A percentile compares a stretch with the other conserved stretches of the same genome.
Evolutionary conservation across 2,329 filamentous ascomycete genomes (phyloP).

Genomic region (Curvularia verruculosa): DNA sequence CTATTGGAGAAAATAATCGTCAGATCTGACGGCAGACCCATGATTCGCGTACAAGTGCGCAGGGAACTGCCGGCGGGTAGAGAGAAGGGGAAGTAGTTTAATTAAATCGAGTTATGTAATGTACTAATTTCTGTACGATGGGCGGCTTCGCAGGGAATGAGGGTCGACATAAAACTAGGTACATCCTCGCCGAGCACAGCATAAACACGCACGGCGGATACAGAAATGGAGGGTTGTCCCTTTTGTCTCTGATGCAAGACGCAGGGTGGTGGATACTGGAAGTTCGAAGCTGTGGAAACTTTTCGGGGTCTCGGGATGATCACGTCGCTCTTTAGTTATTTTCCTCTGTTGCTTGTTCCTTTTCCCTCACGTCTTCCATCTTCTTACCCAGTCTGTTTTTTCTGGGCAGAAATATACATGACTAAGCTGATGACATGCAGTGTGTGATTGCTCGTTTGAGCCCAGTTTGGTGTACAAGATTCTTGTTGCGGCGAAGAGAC

Average conservation of each 20-base stretch:
- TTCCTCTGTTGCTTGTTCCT: slow-evolving; percentile 1
- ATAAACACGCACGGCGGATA: background rate
- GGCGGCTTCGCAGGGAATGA: background rate
- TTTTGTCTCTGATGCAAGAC: slow-evolving; percentile 4
- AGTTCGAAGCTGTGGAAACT: background rate
- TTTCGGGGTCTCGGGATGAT: background rate
- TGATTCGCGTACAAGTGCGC: slow-evolving; percentile 14
- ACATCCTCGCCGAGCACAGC: background rate
- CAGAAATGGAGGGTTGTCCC: background rate
- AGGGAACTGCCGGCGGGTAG: slow-evolving; percentile 7
- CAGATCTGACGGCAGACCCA: background rate
- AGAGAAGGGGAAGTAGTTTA: slow-evolving; percentile 7
- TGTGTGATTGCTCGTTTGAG: slow-evolving; percentile 4
- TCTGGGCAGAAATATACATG: background rate
- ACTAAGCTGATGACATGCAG: slow-evolving; percentile 19
- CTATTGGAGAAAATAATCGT: slow-evolving; percentile 3
- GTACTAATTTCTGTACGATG: background rate
- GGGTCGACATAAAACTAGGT: background rate
- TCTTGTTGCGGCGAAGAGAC: slow-evolving; percentile 3
- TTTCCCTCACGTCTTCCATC: background rate
- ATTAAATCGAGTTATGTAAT: background rate
- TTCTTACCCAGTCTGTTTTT: background rate
- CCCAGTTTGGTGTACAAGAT: background rate
- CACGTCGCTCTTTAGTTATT: background rate
- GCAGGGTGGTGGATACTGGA: slow-evolving; percentile 12